Base-by-base conservation (phyloP, 1,284 basidiomycete species). In the Microbotryum silenes-acaulis region DNA sequence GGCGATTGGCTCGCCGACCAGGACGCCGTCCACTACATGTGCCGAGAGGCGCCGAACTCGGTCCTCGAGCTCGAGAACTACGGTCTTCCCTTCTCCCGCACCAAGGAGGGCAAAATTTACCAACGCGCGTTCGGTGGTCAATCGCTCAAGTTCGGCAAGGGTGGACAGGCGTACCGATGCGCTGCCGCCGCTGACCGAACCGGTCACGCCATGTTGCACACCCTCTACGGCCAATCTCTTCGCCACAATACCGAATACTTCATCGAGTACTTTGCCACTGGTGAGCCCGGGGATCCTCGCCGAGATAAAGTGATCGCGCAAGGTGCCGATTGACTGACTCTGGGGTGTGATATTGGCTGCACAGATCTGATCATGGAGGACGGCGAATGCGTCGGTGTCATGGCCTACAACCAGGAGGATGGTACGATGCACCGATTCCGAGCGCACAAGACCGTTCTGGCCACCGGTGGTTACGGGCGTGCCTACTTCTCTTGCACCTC, bases 1-100 rank as follows among this genome's bases (percentile, higher is more conserved):
- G 97, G 93, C 59, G 96, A 99, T 79, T 99, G 94, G 94, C 86
- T 98, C 60, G 96, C 96, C 78, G 96, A 99, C 81, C 96, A 99
- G 79, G 58, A 94, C 93, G 67, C 68, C 10, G 65, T 69, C 45
- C 68, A 69, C 60, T 69, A 69, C 68, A 69, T 69, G 68, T 60
- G 67, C 54, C 60, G 62, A 20, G 67, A 68, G 51, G 67, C 67
- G 29, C 67, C 61, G 47, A 52, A 59, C 48, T 45, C 72, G 56
- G 57, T 62, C 25, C 56, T 61, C 25, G 76, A 97, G 90, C 87
- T 98, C 69, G 96, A 99, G 78, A 94, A 97, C 80, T 98, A 88
- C 74, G 96, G 96, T 79, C 89, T 99, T 16, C 96, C 96, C 46
- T 99, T 98, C 81, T 98, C 96, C 53, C 86, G 96, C 72, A 98